These are phyloP conservation scores for Phytophthora litchii DNA, from an alignment of 352 stramenopile species.

Conservation along the genomic window DNA sequence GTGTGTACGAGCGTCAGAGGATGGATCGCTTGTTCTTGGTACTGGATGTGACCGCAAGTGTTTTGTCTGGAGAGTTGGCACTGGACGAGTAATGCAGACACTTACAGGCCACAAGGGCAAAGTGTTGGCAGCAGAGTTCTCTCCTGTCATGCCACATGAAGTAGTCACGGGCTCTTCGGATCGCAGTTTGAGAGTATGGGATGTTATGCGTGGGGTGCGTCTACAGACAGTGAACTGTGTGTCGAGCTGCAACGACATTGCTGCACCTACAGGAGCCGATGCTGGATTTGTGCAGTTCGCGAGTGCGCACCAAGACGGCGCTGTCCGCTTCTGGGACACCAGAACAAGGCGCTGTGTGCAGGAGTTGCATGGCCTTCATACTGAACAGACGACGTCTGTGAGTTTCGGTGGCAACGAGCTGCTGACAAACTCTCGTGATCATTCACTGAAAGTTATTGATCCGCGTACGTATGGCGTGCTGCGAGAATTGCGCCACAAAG, in stretches of 20 bases:
- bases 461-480: constrained; percentile 64
- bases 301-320: constrained; percentile 80
- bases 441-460: constrained; percentile 73
- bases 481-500: constrained; percentile 45
- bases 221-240: constrained; percentile 79
- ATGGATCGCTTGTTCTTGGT: constrained; percentile 76
- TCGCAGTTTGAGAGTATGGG: constrained; percentile 79
- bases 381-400: constrained; percentile 77
- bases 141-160: constrained; percentile 52
- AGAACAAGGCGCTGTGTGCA: constrained; percentile 57
- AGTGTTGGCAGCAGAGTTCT: constrained; percentile 82
- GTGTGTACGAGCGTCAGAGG: constrained; percentile 79
- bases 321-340: constrained; percentile 80
- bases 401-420: constrained; percentile 60
- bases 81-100: constrained; percentile 81
- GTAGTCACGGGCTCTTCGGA: constrained; percentile 83
- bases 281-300: constrained; percentile 66
- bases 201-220: constrained; percentile 64
- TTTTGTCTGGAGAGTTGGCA: constrained; percentile 85
- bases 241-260: constrained; percentile 85
- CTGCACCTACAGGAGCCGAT: constrained; percentile 37
- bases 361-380: constrained; percentile 62
- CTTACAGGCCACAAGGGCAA: constrained; percentile 87
- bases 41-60: constrained; percentile 86
- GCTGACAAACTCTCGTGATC: constrained; percentile 81